Evolutionary conservation across 75 land plant species (phyloP).

Genomic region (Picea glauca): DNA sequence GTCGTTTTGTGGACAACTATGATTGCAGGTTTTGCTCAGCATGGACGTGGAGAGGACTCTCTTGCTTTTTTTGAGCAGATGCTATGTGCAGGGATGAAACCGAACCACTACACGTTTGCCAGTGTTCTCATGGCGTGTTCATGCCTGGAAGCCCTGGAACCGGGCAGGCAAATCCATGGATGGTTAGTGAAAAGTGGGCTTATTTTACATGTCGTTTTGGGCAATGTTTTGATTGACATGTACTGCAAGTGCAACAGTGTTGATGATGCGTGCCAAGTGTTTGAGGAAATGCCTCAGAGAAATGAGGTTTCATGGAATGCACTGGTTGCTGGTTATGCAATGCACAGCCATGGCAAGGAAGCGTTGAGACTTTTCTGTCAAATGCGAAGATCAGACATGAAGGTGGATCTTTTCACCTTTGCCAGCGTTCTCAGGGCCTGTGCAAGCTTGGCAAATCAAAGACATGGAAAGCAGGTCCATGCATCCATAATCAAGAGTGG

Average conservation of each 20-base stretch:
- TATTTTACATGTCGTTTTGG: constrained; percentile 5
- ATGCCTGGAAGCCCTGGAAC: not conserved
- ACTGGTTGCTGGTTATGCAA: constrained; percentile 28
- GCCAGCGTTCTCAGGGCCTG: constrained; percentile 30
- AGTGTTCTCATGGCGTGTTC: too few species aligned
- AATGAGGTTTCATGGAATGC: constrained; percentile 36
- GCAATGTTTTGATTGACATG: constrained; percentile 17
- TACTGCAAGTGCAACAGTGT: constrained; percentile 17
- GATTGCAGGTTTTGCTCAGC: constrained; percentile 48
- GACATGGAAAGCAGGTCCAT: constrained; percentile 20
- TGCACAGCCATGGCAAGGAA: not conserved
- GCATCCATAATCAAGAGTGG: constrained; percentile 17
- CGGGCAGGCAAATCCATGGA: constrained; percentile 11
- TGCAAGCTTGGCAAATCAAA: constrained; percentile 18
- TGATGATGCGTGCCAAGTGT: constrained; percentile 13
- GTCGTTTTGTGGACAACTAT: constrained; percentile 67
- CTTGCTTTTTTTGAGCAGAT: constrained; percentile 41
- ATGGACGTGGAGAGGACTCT: constrained; percentile 26
- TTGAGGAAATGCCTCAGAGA: constrained; percentile 11
- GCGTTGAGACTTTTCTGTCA: constrained; percentile 21
- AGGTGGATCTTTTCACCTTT: constrained; percentile 26
- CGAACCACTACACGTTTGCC: constrained; percentile 45
- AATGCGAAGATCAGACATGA: constrained; percentile 14
- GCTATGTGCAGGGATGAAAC: constrained; percentile 23
- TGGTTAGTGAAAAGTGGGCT: constrained; percentile 3